These are phyloP conservation scores for Acorus calamus DNA, from an alignment of 106 monocot genomes.

Conservation along the genomic window DNA sequence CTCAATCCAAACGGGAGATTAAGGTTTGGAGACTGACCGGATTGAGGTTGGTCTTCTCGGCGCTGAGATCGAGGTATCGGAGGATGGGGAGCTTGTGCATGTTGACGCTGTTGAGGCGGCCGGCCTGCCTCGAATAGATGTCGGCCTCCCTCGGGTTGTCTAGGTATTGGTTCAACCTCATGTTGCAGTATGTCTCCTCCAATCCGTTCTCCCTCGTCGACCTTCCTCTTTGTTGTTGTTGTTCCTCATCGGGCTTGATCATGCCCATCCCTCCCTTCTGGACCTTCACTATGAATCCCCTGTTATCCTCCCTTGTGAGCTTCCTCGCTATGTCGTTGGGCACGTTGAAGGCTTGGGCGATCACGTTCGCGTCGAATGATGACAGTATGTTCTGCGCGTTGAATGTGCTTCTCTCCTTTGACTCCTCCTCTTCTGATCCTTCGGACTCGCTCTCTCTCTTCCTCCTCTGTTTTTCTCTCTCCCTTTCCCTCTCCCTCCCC, in stretches of 20 bases:
- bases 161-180: neutral
- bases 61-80: conserved; percentile 6
- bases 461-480: neutral
- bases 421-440: too few species aligned
- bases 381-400: neutral
- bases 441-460: neutral
- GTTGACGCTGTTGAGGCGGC: conserved; percentile 12
- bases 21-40: neutral
- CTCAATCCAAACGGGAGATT: too few species aligned
- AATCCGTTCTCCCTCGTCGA: neutral
- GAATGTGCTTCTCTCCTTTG: neutral
- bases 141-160: conserved; percentile 1
- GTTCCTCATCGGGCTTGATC: neutral
- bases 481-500: neutral
- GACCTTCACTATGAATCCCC: conserved; percentile 1
- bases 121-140: conserved; percentile 5
- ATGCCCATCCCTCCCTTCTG: neutral
- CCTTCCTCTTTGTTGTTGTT: neutral
- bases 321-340: neutral
- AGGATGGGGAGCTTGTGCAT: conserved; percentile 14
- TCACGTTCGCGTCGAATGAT: neutral
- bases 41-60: conserved; percentile 2
- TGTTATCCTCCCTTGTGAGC: neutral
- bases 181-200: conserved; percentile 7
- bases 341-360: neutral